Evolutionary conservation across 2,329 filamentous ascomycete genomes (phyloP).

Genomic region (Pestalotiopsis sp.): DNA sequence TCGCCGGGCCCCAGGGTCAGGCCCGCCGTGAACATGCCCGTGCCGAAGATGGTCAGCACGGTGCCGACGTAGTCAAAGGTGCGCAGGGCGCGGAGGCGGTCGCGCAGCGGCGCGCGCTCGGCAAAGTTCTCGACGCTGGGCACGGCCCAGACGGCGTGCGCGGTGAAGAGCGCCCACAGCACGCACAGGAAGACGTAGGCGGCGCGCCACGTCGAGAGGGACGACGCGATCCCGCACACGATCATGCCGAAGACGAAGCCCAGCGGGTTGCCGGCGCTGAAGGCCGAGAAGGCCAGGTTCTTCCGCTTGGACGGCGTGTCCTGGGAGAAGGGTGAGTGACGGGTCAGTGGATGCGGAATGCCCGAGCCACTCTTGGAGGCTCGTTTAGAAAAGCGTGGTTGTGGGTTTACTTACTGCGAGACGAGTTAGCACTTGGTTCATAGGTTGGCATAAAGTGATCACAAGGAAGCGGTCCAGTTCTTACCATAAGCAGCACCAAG

Average conservation of each 20-base stretch:
- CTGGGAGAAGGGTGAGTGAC: background rate
- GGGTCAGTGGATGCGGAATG: too few relatives aligned
- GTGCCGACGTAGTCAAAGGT: conserved; percentile 65
- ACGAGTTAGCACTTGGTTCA: background rate
- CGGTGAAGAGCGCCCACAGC: conserved; percentile 62
- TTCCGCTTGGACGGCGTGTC: conserved; percentile 25
- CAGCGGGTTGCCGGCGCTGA: conserved; percentile 38
- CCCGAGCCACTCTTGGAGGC: too few relatives aligned
- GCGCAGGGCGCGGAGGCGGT: conserved; percentile 45
- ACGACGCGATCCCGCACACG: conserved; percentile 62
- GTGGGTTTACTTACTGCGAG: background rate
- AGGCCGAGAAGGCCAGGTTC: conserved; percentile 37
- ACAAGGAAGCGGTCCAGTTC: background rate
- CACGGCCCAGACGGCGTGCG: conserved; percentile 62
- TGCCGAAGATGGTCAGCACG: conserved; percentile 62
- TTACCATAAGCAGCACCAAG: conserved; percentile 61
- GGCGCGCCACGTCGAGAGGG: conserved; percentile 65
- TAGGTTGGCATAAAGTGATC: background rate
- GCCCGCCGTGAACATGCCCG: conserved; percentile 65
- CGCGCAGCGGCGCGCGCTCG: conserved; percentile 36
- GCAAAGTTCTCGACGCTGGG: conserved; percentile 53
- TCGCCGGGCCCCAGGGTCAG: conserved; percentile 60
- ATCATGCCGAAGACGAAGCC: conserved; percentile 50
- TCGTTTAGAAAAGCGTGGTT: too few relatives aligned
- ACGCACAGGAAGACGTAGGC: conserved; percentile 65